phyloP scores from a whole-genome alignment of 331 rosid genomes.

The Quercus lobata region DNA sequence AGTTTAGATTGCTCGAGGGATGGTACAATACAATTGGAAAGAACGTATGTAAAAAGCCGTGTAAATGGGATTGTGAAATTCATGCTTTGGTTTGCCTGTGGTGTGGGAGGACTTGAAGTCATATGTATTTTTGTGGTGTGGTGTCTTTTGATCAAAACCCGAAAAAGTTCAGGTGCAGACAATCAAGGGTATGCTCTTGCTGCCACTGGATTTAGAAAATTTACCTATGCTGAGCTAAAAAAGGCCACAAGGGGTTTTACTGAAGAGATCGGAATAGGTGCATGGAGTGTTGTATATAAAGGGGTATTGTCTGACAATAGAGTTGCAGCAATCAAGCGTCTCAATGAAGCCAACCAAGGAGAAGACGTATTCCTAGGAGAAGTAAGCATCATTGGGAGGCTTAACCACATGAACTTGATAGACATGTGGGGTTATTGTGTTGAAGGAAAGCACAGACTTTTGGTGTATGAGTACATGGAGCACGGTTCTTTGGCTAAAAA shows the following conservation, averaged over 20 bases:
- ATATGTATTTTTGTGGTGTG: neutral
- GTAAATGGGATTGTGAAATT: neutral
- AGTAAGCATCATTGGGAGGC: neutral
- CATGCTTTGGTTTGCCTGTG: constrained; percentile 17
- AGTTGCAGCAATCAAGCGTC: constrained; percentile 1
- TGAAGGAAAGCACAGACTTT: constrained; percentile 24
- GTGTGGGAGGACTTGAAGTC: constrained; percentile 25
- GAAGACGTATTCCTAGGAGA: constrained; percentile 19
- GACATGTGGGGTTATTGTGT: constrained; percentile 26
- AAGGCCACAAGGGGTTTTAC: constrained; percentile 25
- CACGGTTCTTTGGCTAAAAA: constrained; percentile 28
- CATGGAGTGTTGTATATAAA: constrained; percentile 1
- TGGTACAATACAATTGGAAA: neutral
- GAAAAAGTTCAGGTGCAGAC: neutral
- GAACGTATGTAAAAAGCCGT: neutral
- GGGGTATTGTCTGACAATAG: neutral
- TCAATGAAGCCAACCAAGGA: constrained; percentile 12
- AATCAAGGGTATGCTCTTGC: neutral
- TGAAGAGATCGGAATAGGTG: constrained; percentile 33
- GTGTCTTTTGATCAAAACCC: neutral
- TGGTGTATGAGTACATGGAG: constrained; percentile 30
- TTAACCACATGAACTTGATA: neutral
- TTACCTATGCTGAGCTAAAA: constrained; percentile 19
- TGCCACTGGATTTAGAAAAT: constrained; percentile 1
- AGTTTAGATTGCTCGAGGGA: neutral